Percentiles rank a stretch among this genome's conserved stretches.
These are phyloP conservation scores for Dendrobium catenatum DNA, from an alignment of 106 monocot species.

Conservation along the genomic window DNA sequence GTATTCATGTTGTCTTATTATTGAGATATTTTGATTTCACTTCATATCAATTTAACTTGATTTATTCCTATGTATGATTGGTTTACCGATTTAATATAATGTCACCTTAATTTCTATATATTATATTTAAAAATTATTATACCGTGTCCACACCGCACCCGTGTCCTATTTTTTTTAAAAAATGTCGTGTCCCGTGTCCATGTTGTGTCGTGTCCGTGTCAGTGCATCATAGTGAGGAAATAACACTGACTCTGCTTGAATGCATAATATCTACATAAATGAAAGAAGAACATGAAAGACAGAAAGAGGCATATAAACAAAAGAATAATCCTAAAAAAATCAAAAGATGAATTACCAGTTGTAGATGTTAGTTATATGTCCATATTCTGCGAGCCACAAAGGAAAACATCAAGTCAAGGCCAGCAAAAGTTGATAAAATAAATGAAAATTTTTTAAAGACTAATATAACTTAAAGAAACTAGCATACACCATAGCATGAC, in stretches of 20 bases:
- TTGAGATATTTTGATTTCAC: no score
- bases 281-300: not conserved
- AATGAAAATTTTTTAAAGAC: not conserved
- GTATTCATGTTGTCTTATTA: no score
- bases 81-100: no score
- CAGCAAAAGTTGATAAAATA: not conserved
- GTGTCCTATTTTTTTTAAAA: no score
- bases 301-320: not conserved
- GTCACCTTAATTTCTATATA: no score
- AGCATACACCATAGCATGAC: not conserved
- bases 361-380: conserved; percentile 82
- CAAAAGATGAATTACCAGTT: conserved; percentile 52
- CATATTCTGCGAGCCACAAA: conserved; percentile 63
- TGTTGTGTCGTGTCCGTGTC: no score
- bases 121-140: no score
- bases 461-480: not conserved
- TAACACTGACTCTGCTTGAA: not conserved
- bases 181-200: no score
- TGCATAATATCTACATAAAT: not conserved
- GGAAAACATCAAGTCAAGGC: not conserved
- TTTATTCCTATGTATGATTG: no score
- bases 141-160: no score
- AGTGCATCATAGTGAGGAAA: not conserved
- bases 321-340: not conserved
- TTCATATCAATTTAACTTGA: no score